These are phyloP conservation scores for Alisma plantagoaquatica DNA, from an alignment of 106 monocot species.

Conservation along the genomic window DNA sequence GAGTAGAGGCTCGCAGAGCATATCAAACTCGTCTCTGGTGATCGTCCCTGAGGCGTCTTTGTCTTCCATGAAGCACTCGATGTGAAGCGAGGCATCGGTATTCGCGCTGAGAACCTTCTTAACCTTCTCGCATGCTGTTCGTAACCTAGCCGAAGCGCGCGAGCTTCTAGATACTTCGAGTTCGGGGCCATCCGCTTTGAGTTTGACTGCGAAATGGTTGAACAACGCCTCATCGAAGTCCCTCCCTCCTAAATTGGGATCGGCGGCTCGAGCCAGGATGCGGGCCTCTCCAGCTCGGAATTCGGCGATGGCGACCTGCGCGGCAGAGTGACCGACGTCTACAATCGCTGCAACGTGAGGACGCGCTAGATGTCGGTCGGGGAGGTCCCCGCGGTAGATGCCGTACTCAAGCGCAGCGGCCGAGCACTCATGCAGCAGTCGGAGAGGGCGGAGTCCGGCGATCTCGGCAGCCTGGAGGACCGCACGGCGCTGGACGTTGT, in stretches of 20 bases:
- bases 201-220: constrained; percentile 57
- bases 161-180: constrained; percentile 62
- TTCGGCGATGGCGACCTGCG: constrained; percentile 72
- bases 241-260: constrained; percentile 59
- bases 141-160: constrained; percentile 56
- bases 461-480: constrained; percentile 64
- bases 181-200: constrained; percentile 48
- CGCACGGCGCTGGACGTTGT: constrained; percentile 62
- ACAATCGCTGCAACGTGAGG: constrained; percentile 54
- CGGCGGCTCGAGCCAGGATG: constrained; percentile 48
- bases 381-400: constrained; percentile 68
- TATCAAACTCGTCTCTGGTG: constrained; percentile 72
- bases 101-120: constrained; percentile 85
- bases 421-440: constrained; percentile 69
- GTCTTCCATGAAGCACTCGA: constrained; percentile 84
- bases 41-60: constrained; percentile 70
- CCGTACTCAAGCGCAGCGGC: constrained; percentile 60
- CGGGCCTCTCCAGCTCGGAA: constrained; percentile 63
- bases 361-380: constrained; percentile 51
- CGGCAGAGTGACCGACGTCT: constrained; percentile 71
- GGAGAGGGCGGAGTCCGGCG: constrained; percentile 57
- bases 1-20: constrained; percentile 46
- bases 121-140: constrained; percentile 60
- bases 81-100: constrained; percentile 59
- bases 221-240: constrained; percentile 79